A percentile compares a stretch with the other conserved stretches of the same genome.
phyloP scores from a whole-genome alignment of 2,329 filamentous ascomycete genomes.

The Beauveria caledonica region DNA sequence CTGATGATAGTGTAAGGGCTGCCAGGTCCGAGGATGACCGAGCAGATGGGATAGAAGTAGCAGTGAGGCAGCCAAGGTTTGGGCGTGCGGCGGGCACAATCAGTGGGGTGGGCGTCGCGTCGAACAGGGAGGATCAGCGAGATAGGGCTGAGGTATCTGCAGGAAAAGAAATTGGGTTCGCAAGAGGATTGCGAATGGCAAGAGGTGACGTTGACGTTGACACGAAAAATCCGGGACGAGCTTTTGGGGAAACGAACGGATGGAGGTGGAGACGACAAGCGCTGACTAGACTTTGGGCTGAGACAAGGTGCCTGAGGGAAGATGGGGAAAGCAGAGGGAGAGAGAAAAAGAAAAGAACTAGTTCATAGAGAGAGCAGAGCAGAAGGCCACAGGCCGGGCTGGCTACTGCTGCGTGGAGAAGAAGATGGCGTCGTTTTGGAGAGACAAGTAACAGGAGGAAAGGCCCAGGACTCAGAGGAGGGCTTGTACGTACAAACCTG shows the following conservation, averaged over 20 bases:
- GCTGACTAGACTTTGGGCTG: background rate
- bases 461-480: no score
- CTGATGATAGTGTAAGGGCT: background rate
- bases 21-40: background rate
- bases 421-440: no score
- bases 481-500: no score
- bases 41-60: background rate
- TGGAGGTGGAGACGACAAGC: background rate
- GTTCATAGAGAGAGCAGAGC: no score
- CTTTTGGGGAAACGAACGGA: background rate
- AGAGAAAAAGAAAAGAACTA: no score
- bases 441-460: no score
- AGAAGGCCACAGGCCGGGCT: no score
- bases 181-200: conserved; percentile 7
- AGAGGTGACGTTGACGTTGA: conserved; percentile 7
- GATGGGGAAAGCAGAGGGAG: background rate
- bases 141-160: conserved; percentile 1
- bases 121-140: background rate
- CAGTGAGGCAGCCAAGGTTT: background rate
- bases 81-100: background rate
- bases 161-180: background rate
- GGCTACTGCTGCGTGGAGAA: no score
- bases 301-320: background rate
- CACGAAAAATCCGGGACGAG: background rate
- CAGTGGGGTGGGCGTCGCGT: background rate